Evolutionary conservation across 2,329 filamentous ascomycete species (phyloP).

Genomic region (Trichoderma guizhouense): DNA sequence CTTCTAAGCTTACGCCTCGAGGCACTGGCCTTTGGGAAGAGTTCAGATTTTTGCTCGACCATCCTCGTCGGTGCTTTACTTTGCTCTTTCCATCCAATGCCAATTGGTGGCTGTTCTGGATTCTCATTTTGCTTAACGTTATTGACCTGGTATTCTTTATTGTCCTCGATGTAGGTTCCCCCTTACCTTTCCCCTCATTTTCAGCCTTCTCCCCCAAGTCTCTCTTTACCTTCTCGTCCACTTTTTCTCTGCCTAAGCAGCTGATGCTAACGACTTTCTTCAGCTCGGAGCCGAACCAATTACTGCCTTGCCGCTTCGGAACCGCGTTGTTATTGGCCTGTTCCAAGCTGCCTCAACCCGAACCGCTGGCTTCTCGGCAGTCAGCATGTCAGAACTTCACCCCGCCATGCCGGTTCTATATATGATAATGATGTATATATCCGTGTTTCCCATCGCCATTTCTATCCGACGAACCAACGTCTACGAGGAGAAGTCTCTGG

Average conservation of each 20-base stretch:
- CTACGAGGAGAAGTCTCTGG: slow-evolving; percentile 86
- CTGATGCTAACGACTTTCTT: slow-evolving; percentile 22
- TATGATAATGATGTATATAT: slow-evolving; percentile 99
- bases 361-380: slow-evolving; percentile 83
- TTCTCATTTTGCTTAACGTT: slow-evolving; percentile 76
- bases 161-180: slow-evolving; percentile 70
- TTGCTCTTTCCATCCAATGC: slow-evolving; percentile 84
- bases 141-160: slow-evolving; percentile 89
- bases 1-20: slow-evolving; percentile 62
- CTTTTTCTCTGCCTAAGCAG: neutral
- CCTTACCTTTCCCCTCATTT: slow-evolving; percentile 20
- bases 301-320: slow-evolving; percentile 63
- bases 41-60: slow-evolving; percentile 83
- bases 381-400: slow-evolving; percentile 75
- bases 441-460: slow-evolving; percentile 93
- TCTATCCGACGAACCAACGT: slow-evolving; percentile 92
- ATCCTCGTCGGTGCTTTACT: slow-evolving; percentile 94
- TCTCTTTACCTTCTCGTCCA: neutral
- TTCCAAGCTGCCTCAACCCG: slow-evolving; percentile 89
- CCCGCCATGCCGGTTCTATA: slow-evolving; percentile 92
- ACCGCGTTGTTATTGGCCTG: slow-evolving; percentile 77
- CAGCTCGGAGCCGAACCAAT: slow-evolving; percentile 71
- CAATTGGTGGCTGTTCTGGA: slow-evolving; percentile 94
- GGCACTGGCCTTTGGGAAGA: slow-evolving; percentile 81
- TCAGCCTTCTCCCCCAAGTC: neutral